A percentile compares a stretch with the other conserved stretches of the same genome.
Evolutionary conservation across 2,329 filamentous ascomycete species (phyloP).

Genomic region (Dichotomopilus funicola): DNA sequence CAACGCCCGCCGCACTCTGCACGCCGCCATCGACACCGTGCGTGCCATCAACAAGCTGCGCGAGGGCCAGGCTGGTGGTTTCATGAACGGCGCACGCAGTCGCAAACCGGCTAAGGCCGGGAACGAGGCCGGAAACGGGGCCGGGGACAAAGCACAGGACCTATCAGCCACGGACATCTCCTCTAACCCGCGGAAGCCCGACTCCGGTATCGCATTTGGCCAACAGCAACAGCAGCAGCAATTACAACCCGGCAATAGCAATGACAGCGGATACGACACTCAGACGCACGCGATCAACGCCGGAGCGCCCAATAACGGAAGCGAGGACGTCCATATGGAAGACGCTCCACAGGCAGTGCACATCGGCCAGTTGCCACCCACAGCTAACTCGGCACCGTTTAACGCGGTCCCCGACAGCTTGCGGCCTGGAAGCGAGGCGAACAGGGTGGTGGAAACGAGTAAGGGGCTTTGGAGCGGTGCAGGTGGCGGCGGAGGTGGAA

Average conservation of each 20-base stretch:
- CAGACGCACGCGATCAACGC: not conserved
- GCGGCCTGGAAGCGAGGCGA: slow-evolving; percentile 48
- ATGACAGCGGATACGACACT: slow-evolving; percentile 6
- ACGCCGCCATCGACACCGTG: slow-evolving; percentile 65
- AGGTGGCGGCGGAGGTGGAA: slow-evolving; percentile 15
- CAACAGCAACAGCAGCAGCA: not conserved
- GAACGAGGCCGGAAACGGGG: not conserved
- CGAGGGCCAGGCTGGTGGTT: slow-evolving; percentile 46
- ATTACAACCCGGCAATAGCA: not conserved
- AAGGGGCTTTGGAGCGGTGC: slow-evolving; percentile 53
- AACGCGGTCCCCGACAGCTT: slow-evolving; percentile 42
- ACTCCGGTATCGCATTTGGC: not conserved
- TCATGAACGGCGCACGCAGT: slow-evolving; percentile 53
- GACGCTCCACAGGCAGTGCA: slow-evolving; percentile 30
- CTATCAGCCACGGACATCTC: no score
- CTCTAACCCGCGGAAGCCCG: no score
- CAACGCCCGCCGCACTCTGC: slow-evolving; percentile 61
- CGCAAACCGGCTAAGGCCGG: slow-evolving; percentile 13
- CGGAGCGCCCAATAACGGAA: not conserved
- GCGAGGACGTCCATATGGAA: slow-evolving; percentile 43
- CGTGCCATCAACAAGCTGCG: slow-evolving; percentile 65
- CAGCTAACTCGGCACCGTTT: not conserved
- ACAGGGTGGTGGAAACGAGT: slow-evolving; percentile 56
- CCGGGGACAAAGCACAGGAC: not conserved
- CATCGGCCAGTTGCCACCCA: slow-evolving; percentile 5